Percentiles rank a stretch among this genome's conserved stretches.
Conservation (phyloP, 345 rosid species). For the Capsella bursapastoris region DNA sequence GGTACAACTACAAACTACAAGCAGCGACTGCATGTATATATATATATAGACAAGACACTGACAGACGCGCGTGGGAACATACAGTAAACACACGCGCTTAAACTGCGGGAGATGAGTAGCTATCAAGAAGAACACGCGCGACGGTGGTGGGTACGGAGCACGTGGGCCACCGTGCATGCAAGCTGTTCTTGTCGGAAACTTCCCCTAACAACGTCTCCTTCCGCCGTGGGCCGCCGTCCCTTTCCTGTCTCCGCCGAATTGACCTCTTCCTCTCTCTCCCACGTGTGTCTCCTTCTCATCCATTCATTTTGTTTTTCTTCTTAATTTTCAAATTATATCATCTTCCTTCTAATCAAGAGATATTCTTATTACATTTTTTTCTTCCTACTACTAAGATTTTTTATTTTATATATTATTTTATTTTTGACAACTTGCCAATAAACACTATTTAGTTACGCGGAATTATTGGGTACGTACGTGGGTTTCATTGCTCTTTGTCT, state of each 20-base stretch:
- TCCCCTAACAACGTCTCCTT: conserved; percentile 52
- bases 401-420: not conserved
- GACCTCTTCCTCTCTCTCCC: conserved; percentile 41
- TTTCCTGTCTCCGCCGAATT: conserved; percentile 49
- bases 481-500: conserved; percentile 40
- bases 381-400: not conserved
- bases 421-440: conserved; percentile 38
- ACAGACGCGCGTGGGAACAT: conserved; percentile 1
- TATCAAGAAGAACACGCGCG: conserved; percentile 47
- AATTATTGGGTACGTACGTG: conserved; percentile 45
- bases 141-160: conserved; percentile 38
- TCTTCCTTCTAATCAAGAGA: conserved; percentile 27
- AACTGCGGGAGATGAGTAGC: conserved; percentile 16
- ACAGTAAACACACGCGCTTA: conserved; percentile 9
- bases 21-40: conserved; percentile 11
- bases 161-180: conserved; percentile 48
- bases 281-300: conserved; percentile 47
- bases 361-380: not conserved
- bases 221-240: conserved; percentile 46
- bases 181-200: conserved; percentile 50
- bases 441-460: conserved; percentile 24
- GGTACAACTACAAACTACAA: not conserved
- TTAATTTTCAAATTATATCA: not conserved
- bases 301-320: conserved; percentile 5
- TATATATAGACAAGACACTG: conserved; percentile 15